Evolutionary conservation across 2,329 filamentous ascomycete species (phyloP).

Genomic region (Aureobasidium pullulans): DNA sequence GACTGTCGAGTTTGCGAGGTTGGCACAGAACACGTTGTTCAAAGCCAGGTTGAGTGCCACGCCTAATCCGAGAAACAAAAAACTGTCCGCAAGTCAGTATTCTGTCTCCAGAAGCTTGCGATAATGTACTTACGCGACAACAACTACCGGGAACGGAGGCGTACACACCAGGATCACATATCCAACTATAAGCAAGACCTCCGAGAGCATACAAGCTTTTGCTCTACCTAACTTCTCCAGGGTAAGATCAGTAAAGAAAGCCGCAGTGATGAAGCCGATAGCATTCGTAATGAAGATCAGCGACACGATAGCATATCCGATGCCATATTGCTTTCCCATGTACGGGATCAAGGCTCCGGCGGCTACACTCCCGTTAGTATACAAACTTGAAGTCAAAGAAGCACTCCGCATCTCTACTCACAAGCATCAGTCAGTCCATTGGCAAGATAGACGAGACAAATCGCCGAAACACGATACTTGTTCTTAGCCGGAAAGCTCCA

Average conservation of each 20-base stretch:
- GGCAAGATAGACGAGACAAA: slow-evolving; percentile 58
- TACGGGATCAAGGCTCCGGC: slow-evolving; percentile 75
- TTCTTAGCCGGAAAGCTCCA: slow-evolving; percentile 57
- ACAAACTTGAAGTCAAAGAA: neutral
- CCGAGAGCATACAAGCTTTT: slow-evolving; percentile 53
- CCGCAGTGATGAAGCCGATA: slow-evolving; percentile 66
- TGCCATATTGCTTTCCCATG: slow-evolving; percentile 66
- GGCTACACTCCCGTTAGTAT: slow-evolving; percentile 26
- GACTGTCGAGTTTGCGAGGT: slow-evolving; percentile 44
- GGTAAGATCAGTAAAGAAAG: slow-evolving; percentile 59
- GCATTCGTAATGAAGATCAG: slow-evolving; percentile 76
- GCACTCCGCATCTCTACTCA: neutral
- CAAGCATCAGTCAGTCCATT: slow-evolving; percentile 61
- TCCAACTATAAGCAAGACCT: slow-evolving; percentile 50
- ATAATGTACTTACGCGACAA: slow-evolving; percentile 35
- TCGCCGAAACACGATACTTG: slow-evolving; percentile 58
- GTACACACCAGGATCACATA: slow-evolving; percentile 59
- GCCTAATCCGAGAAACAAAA: slow-evolving; percentile 57
- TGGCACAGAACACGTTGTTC: slow-evolving; percentile 51
- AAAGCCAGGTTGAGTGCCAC: slow-evolving; percentile 45
- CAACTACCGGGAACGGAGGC: slow-evolving; percentile 63
- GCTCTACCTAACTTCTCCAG: slow-evolving; percentile 58
- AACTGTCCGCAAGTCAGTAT: slow-evolving; percentile 34
- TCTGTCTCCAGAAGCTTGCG: too few species aligned
- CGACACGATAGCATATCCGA: slow-evolving; percentile 72